Percentiles rank a stretch among this genome's conserved stretches.
These are phyloP conservation scores for Talaromyces sp. DNA, from an alignment of 2,329 filamentous ascomycete species.

Conservation along the genomic window DNA sequence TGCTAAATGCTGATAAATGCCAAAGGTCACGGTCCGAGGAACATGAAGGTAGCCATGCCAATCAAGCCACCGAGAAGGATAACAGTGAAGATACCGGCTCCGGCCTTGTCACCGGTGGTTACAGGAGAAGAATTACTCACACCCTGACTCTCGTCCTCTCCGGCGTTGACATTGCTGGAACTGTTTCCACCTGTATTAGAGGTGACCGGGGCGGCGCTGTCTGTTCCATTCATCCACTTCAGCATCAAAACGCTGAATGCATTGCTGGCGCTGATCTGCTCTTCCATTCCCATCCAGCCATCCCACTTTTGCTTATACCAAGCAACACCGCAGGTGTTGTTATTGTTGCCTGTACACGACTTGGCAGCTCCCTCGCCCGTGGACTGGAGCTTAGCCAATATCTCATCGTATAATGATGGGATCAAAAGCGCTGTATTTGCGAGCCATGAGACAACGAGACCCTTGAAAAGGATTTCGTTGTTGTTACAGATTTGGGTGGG, in stretches of 20 bases:
- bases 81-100: conserved; percentile 43
- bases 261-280: conserved; percentile 69
- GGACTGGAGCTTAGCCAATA: conserved; percentile 60
- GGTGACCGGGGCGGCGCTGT: conserved; percentile 34
- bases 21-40: conserved; percentile 26
- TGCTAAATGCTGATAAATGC: not conserved
- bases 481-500: conserved; percentile 57
- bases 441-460: conserved; percentile 69
- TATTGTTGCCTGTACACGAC: conserved; percentile 62
- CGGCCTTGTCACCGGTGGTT: conserved; percentile 40
- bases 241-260: conserved; percentile 64
- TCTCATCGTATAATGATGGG: conserved; percentile 58
- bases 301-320: conserved; percentile 61
- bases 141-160: conserved; percentile 14
- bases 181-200: conserved; percentile 59
- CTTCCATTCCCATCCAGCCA: conserved; percentile 62
- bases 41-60: conserved; percentile 35
- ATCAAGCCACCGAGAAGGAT: conserved; percentile 32
- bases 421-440: conserved; percentile 63
- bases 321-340: conserved; percentile 65
- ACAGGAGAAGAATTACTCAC: conserved; percentile 14
- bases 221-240: conserved; percentile 50
- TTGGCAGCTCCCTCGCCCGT: conserved; percentile 63
- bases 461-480: conserved; percentile 75
- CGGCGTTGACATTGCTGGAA: conserved; percentile 41